Evolutionary conservation across 2,329 filamentous ascomycete species (phyloP), one percentile per base, ranked within the genome.

Genomic region (Ceratocystis colombiana): DNA sequence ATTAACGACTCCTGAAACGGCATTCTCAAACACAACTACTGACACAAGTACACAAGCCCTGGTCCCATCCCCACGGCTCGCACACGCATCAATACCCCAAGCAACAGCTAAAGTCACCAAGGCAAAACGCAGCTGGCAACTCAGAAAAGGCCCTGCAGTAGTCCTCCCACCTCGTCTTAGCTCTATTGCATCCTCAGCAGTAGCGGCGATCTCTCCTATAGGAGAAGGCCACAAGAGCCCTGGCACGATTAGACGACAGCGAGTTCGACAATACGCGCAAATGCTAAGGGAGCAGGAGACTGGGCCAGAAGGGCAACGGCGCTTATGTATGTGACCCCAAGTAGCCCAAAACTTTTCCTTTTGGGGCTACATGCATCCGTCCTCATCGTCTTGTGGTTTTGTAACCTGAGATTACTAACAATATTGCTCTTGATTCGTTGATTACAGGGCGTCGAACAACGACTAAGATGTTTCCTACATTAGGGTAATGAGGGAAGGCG

Each of bases 401-500:
- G 46, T 33, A 48, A 46, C 1, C 20, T 53, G 37, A 10, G 37
- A 41, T 10, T 48, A 48, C 25, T 15, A 20, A 44, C n/a, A 7
- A 3, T 62, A 8, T 30, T 30, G n/a, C 57, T 2, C 33, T 4
- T 41, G 12, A 15, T 41, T 33, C 2, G 10, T 22, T 50, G 12
- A 50, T 10, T 22, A 50, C 65, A 79, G 78, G 78, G 78, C 76
- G 76, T 64, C 77, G 75, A 66, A 75, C 73, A 64, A 71, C 78
- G 65, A 73, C 75, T 45, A 78, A 77, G 55, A 73, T 79, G 64
- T 80, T 80, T 64, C 78, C 78, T 4, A 75, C 76, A 25, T 74
- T 76, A 44, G 65, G 68, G 30, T 71, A 28, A 30, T 12, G 5
- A 69, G 20, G 61, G 22, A 53, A 45, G 59, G 20, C 37, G 37